Conservation (phyloP, 176 grass and related monocot species). For the Bonia amplexicaulis region DNA sequence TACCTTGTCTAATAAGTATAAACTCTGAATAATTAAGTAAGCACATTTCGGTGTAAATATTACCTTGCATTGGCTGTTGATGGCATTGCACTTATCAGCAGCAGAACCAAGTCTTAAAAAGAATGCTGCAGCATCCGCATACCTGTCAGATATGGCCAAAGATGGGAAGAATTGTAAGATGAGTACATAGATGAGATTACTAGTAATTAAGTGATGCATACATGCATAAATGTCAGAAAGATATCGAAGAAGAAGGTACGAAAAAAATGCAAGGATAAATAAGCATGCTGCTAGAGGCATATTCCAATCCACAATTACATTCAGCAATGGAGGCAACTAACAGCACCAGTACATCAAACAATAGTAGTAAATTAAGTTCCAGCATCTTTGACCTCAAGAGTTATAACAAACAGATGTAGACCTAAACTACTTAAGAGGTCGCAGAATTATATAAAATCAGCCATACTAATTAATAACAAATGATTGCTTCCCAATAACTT, state of each 20-base stretch:
- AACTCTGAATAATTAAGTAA: constrained; percentile 11
- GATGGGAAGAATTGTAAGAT: background rate
- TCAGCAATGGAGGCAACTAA: background rate
- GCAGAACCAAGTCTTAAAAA: constrained; percentile 77
- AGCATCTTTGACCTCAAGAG: background rate
- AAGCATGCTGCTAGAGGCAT: background rate
- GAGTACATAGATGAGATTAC: background rate
- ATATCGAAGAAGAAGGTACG: background rate
- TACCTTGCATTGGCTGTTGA: constrained; percentile 99
- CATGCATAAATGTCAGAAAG: background rate
- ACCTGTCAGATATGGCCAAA: constrained; percentile 41
- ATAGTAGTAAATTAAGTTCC: background rate
- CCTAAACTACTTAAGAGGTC: background rate
- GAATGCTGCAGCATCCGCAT: constrained; percentile 78
- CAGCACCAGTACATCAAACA: background rate
- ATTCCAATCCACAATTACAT: background rate
- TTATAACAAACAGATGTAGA: background rate
- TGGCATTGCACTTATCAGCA: constrained; percentile 94
- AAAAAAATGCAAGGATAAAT: background rate
- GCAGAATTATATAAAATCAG: background rate
- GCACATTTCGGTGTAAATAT: background rate
- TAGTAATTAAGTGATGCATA: background rate
- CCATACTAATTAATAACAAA: background rate
- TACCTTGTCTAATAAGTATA: background rate
- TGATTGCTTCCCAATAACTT: background rate